Evolutionary conservation across 1,284 basidiomycete species (phyloP), one percentile per base, ranked within the genome.

Genomic region (Mycosarcoma mackinlayi): DNA sequence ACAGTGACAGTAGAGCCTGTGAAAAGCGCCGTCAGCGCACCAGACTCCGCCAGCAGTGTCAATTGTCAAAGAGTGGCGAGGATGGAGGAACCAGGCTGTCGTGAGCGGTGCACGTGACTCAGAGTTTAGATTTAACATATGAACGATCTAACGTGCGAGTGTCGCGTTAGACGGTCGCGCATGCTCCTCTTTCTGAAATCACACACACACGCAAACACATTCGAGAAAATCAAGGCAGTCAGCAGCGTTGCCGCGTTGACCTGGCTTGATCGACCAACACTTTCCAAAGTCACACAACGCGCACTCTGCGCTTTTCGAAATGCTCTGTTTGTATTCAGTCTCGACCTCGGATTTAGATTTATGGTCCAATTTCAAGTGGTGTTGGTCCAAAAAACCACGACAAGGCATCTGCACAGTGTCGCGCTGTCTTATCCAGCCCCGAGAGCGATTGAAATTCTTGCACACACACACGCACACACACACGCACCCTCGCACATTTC

Each of bases 251-350:
- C 13, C 33, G 33, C 33, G 33, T n/a, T 35, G 41, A 27, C 16
- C 11, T 21, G 13, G 11, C 35, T 19, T 41, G 18, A 44, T 21
- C 46, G 33, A 41, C 45, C 45, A 56, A 56, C 47, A 57, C 44
- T 25, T 46, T 42, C 19, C 16, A 63, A 56, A 57, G 40, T 63
- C 53, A 57, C 60, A 57, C 47, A 49, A 31, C 40, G 56, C 41
- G 41, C 48, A 24, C 34, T 25, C 41, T 34, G 23, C 16, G 10
- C 27, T 31, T 3, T 21, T 46, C 4, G 19, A 44, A 34, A 13
- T 34, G 13, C 13, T 16, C 13, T 14, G 10, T 14, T 18, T 30
- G 24, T 34, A 53, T 44, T 53, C 25, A 19, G n/a, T 2, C 18
- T 7, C 11, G 5, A 37, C 10, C 14, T 8, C 16, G 37, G 19